phyloP scores from a whole-genome alignment of 805 yeast species.

The Scheffersomyces spartinae region DNA sequence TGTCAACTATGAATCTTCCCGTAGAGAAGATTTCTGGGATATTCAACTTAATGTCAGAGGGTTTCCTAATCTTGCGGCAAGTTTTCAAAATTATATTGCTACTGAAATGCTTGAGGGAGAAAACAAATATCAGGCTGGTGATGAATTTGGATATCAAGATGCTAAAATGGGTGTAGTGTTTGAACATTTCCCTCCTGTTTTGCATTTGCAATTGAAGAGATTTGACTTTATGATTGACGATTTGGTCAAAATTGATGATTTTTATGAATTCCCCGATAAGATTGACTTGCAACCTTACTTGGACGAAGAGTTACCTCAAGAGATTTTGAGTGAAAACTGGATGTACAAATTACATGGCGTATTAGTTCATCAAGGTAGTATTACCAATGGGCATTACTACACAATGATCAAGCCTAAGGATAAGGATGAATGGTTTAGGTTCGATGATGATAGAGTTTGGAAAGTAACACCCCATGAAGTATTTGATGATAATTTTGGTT shows the following conservation, averaged over 20 bases:
- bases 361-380: constrained; percentile 90
- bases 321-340: constrained; percentile 45
- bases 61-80: constrained; percentile 54
- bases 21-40: constrained; percentile 96
- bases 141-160: constrained; percentile 82
- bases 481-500: constrained; percentile 87
- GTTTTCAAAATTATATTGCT: constrained; percentile 80
- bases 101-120: constrained; percentile 88
- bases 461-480: constrained; percentile 77
- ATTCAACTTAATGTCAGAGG: constrained; percentile 90
- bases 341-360: constrained; percentile 85
- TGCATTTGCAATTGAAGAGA: constrained; percentile 86
- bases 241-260: constrained; percentile 83
- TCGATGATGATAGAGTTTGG: constrained; percentile 94
- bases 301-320: constrained; percentile 40
- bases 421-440: constrained; percentile 70
- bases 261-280: constrained; percentile 76
- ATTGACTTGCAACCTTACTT: constrained; percentile 74
- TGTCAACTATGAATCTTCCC: constrained; percentile 85
- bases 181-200: constrained; percentile 80
- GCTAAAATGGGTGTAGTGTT: constrained; percentile 95
- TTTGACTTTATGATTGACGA: constrained; percentile 85
- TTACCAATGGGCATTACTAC: constrained; percentile 93
- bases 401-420: constrained; percentile 79
- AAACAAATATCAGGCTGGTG: constrained; percentile 84